These are phyloP conservation scores for Phialemoniopsis sp. DNA, from an alignment of 2,329 filamentous ascomycete genomes.

Conservation along the genomic window DNA sequence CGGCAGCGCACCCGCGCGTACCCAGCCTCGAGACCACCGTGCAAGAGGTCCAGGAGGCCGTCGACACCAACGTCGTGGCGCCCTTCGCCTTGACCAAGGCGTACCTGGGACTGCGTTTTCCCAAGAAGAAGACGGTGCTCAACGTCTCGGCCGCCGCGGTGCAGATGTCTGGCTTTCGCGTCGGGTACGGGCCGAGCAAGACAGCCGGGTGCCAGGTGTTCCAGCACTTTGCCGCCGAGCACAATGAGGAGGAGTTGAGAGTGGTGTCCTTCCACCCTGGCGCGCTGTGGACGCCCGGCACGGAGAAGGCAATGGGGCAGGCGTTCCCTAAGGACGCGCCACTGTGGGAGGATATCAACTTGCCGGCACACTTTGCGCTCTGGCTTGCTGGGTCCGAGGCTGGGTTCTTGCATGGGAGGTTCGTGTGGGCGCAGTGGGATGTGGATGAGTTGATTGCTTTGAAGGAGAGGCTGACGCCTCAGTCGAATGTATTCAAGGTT, in stretches of 20 bases:
- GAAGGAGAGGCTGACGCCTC: too few species aligned
- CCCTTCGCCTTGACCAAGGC: slow-evolving; percentile 22
- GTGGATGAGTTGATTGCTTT: slow-evolving; percentile 13
- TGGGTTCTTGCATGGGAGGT: slow-evolving; percentile 15
- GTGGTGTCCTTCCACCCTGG: slow-evolving; percentile 35
- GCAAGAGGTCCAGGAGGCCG: slow-evolving; percentile 8
- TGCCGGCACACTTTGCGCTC: slow-evolving; percentile 13
- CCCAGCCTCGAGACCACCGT: slow-evolving; percentile 14
- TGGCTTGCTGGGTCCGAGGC: slow-evolving; percentile 14
- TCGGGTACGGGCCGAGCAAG: slow-evolving; percentile 32
- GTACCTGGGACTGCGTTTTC: slow-evolving; percentile 6
- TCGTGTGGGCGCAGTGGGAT: slow-evolving; percentile 13
- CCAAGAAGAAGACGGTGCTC: slow-evolving; percentile 3
- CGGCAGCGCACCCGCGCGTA: slow-evolving; percentile 50
- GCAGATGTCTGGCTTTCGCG: slow-evolving; percentile 10
- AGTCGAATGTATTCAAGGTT: too few species aligned
- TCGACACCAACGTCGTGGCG: slow-evolving; percentile 20
- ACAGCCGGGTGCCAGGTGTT: slow-evolving; percentile 25
- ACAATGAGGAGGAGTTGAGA: slow-evolving; percentile 24
- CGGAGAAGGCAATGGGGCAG: slow-evolving; percentile 3
- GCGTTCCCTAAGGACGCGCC: too few species aligned
- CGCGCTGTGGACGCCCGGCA: slow-evolving; percentile 24
- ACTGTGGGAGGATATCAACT: slow-evolving; percentile 5
- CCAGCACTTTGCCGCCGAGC: slow-evolving; percentile 32
- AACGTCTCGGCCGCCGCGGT: slow-evolving; percentile 15